Evolutionary conservation across 345 rosid species (phyloP), one percentile per base, ranked within the genome.

Genomic region (Corchorus capsularis): DNA sequence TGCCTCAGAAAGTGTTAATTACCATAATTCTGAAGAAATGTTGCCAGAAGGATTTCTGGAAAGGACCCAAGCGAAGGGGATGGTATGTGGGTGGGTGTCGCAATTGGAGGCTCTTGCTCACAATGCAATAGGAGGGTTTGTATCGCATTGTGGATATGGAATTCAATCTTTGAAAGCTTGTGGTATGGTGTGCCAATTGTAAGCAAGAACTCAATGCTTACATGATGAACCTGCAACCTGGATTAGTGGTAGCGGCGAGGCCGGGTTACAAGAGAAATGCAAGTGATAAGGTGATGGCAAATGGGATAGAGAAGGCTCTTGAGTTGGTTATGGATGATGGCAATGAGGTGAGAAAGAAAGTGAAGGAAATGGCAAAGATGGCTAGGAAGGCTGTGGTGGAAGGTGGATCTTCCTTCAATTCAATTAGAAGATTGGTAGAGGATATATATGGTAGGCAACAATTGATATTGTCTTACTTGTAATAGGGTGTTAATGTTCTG

Each of bases 151-250:
- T 56, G 78, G 79, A 3, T 86, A 3, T 86, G 91, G 91, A 87
- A 82, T 75, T 86, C 87, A 0, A 27, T 72, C 15, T 47, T 86
- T 8, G 86, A 88, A 85, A 88, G 89, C 73, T 71, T 88, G 70
- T 84, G 88, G 91, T 71, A 59, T 46, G 84, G 89, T 5, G 85
- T 83, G 49, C 83, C 88, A 5, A 79, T 82, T 7, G 82, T 70
- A 87, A 88, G 63, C 88, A 85, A 34, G 90, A 86, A 80, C 73
- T 86, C 19, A 88, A 88, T n/a, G 92, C 87, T 0, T 86, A 85
- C 45, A 63, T 85, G 87, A 86, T 80, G 69, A 83, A 75, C 47
- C 87, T n/a, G n/a, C n/a, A 88, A 73, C 20, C 79, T 37, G 87
- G 85, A 15, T 37, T 83, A n/a, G 83, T 83, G 0, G 78, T 72